Evolutionary conservation across 805 yeast genomes (phyloP), one percentile per base, ranked within the genome.

Genomic region (Schwanniomyces pseudopolymorphus): DNA sequence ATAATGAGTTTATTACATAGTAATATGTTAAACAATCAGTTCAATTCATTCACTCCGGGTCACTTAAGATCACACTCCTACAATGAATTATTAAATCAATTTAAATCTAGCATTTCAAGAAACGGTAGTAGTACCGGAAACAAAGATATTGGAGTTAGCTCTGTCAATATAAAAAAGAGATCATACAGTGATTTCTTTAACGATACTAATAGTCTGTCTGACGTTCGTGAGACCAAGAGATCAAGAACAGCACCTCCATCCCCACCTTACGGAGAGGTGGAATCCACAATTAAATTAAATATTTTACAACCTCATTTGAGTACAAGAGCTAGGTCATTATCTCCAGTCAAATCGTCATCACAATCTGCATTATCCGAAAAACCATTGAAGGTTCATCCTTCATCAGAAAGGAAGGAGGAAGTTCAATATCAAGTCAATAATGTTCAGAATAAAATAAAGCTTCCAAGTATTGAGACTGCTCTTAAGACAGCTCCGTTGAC

Each of bases 201-300:
- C 19, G 57, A 53, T n/a, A 41, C 45, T 31, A 24, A 40, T 16
- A 44, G 27, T 13, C 19, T 21, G 3, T 19, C 24, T 21, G 42
- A 22, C 5, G 10, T 11, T 8, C 20, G 19, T 5, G 45, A 48
- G 48, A 44, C 36, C 38, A 74, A 75, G 54, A 60, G 75, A 42
- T 64, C 76, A n/a, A 63, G 70, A 55, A 73, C 78, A 8, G 78
- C 78, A 3, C 78, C 79, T 27, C 75, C 78, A 10, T 70, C 75
- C 14, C 70, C 71, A 9, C 73, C 70, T n/a, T 56, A 7, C 46
- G 36, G 5, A 3, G 25, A 35, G 24, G 24, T 19, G 20, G 27
- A 16, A 22, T 27, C n/a, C 11, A 27, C 19, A 19, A 36, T 22
- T 36, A 10, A 39, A 16, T 28, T 39, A 33, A 33, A 42, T 17